Evolutionary conservation across 352 stramenopile genomes (phyloP), one percentile per base, ranked within the genome.

Genomic region (Achlya hypogyna): DNA sequence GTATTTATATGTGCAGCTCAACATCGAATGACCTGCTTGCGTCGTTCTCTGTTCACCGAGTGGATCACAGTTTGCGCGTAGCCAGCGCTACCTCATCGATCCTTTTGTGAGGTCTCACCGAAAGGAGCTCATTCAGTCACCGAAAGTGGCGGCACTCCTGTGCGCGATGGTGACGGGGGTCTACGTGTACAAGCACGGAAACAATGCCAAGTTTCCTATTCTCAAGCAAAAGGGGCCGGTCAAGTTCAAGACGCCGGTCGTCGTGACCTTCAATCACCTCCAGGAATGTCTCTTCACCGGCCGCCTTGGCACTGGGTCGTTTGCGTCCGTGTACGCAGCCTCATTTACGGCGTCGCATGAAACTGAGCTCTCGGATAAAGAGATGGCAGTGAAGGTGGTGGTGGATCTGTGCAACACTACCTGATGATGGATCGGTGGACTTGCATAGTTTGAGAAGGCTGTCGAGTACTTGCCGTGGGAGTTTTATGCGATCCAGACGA

Each of bases 381-480:
- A 64, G 27, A 78, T 88, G 68, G 84, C 85, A 42, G 47, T 91
- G 20, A 94, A 94, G 76, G 82, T 90, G 70, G 35, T 58, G 62
- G 16, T 0, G 29, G 14, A 12, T 34, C 3, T 28, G 18, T 52
- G 22, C 25, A 58, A 34, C 20, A 29, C 27, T 51, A 47, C 32
- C 8, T 22, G 18, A 6, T 42, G 34, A 45, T 18, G 38, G 12
- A 45, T n/a, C n/a, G n/a, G n/a, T n/a, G n/a, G n/a, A n/a, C n/a
- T n/a, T 45, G 38, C 29, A 51, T 29, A 95, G 86, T 77, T 79
- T 70, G 86, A 95, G 70, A 90, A 84, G 34, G 73, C 77, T 31
- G 74, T 76, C 27, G 75, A 75, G 18, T 89, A 89, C 60, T 52
- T 95, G 42, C 72, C 74, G n/a, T 95, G 86, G 86, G 86, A 95